These are phyloP conservation scores for Strobilomyces confusus DNA, from an alignment of 768 basidiomycete genomes.

Conservation along the genomic window DNA sequence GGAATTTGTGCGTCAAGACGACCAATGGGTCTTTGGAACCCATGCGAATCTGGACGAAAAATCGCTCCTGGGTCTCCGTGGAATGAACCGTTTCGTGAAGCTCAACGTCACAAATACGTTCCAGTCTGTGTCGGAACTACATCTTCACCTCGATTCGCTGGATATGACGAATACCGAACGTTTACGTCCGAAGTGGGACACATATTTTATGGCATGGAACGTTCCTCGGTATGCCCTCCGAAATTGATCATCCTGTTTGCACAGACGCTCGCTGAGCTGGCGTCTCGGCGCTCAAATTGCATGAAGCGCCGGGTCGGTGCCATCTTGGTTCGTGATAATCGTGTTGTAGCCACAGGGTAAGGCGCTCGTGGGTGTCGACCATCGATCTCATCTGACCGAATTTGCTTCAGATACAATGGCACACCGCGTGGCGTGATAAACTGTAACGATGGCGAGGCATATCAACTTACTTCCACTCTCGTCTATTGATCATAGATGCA, in stretches of 20 bases:
- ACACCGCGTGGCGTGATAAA: slow-evolving; percentile 88
- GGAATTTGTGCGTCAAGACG: slow-evolving; percentile 71
- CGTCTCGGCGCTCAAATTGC: slow-evolving; percentile 87
- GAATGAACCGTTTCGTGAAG: slow-evolving; percentile 45
- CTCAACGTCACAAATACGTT: slow-evolving; percentile 68
- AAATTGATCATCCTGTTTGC: slow-evolving; percentile 8
- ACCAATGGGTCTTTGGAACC: slow-evolving; percentile 60
- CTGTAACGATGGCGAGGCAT: slow-evolving; percentile 48
- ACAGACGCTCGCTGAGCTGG: slow-evolving; percentile 84
- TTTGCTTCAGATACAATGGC: slow-evolving; percentile 78
- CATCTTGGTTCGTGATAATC: slow-evolving; percentile 80
- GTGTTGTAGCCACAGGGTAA: slow-evolving; percentile 77
- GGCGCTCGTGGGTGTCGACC: slow-evolving; percentile 12
- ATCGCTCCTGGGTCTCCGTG: slow-evolving; percentile 14
- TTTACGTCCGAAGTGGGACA: slow-evolving; percentile 88
- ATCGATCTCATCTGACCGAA: not conserved
- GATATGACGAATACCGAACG: slow-evolving; percentile 70
- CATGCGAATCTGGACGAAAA: slow-evolving; percentile 2
- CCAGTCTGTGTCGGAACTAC: slow-evolving; percentile 45
- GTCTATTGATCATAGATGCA: slow-evolving; percentile 57
- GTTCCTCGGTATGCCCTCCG: not conserved
- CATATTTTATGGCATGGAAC: slow-evolving; percentile 86
- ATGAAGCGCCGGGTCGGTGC: slow-evolving; percentile 98
- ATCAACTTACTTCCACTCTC: slow-evolving; percentile 5
- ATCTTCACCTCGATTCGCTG: slow-evolving; percentile 60